A percentile compares a stretch with the other conserved stretches of the same genome.
Evolutionary conservation across 2,329 filamentous ascomycete genomes (phyloP).

Genomic region (Colletotrichum sp.): DNA sequence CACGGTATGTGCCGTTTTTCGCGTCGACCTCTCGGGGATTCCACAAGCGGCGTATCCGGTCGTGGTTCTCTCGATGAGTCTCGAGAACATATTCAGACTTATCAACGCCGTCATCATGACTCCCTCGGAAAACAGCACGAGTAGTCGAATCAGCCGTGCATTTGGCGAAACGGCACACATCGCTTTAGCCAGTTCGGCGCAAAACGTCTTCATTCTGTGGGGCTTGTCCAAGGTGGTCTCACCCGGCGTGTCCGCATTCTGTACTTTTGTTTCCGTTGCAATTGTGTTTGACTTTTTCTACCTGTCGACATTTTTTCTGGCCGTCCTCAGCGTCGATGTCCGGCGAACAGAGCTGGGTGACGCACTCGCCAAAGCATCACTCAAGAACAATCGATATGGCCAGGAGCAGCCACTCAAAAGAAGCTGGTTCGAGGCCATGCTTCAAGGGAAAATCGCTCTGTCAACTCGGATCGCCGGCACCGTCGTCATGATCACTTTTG

Average conservation of each 20-base stretch:
- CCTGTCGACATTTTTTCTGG: conserved; percentile 79
- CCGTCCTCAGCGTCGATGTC: conserved; percentile 81
- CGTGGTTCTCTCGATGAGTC: conserved; percentile 76
- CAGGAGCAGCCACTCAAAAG: conserved; percentile 34
- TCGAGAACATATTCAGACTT: conserved; percentile 80
- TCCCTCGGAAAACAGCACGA: conserved; percentile 70
- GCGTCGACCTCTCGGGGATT: conserved; percentile 77
- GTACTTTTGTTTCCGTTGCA: conserved; percentile 76
- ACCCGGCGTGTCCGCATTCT: conserved; percentile 76
- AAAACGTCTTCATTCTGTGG: conserved; percentile 72
- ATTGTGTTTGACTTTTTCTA: conserved; percentile 80
- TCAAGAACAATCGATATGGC: conserved; percentile 39
- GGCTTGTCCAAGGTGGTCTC: conserved; percentile 71
- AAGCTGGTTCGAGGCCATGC: conserved; percentile 66
- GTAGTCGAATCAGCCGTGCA: conserved; percentile 73
- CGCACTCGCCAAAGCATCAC: conserved; percentile 64
- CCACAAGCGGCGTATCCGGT: conserved; percentile 77
- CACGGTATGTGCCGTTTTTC: conserved; percentile 77
- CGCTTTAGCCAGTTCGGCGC: conserved; percentile 69
- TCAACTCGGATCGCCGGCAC: conserved; percentile 79
- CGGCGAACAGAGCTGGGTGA: conserved; percentile 78
- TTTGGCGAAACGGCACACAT: conserved; percentile 76
- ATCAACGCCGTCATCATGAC: conserved; percentile 80
- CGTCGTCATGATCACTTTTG: conserved; percentile 73
- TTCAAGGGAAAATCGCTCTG: conserved; percentile 68